A percentile compares a stretch with the other conserved stretches of the same genome.
Conservation (phyloP, 2,329 filamentous ascomycete species). For the Aspergillus chevalieri region DNA sequence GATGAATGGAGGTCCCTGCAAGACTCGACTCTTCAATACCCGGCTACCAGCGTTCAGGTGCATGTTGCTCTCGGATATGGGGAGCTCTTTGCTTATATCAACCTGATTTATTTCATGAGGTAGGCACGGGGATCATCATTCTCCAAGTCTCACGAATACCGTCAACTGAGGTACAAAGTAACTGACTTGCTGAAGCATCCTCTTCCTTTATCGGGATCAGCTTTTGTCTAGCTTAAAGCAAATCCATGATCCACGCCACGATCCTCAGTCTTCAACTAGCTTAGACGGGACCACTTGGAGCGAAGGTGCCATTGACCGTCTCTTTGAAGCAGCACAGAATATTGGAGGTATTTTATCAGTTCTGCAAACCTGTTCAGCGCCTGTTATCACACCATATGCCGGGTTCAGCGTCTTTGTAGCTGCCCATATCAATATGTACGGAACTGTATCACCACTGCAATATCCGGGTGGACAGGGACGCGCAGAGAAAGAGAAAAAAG, state of each 20-base stretch:
- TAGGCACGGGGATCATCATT: constrained; percentile 3
- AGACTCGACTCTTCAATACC: constrained; percentile 28
- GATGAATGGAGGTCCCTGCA: constrained; percentile 32
- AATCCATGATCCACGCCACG: constrained; percentile 10
- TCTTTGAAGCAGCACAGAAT: constrained; percentile 29
- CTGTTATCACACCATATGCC: constrained; percentile 32
- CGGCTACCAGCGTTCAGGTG: constrained; percentile 27
- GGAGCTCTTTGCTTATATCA: constrained; percentile 34
- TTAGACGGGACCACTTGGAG: constrained; percentile 5
- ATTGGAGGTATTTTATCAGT: constrained; percentile 26
- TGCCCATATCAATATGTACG: constrained; percentile 35
- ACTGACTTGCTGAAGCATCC: constrained; percentile 14
- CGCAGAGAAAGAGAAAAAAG: constrained; percentile 26
- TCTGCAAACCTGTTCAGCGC: constrained; percentile 24
- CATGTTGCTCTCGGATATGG: constrained; percentile 32
- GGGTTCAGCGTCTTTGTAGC: constrained; percentile 34
- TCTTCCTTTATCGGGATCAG: constrained; percentile 30
- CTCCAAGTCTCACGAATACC: background rate
- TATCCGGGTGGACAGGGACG: constrained; percentile 27
- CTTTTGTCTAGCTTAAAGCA: constrained; percentile 28
- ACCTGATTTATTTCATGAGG: constrained; percentile 34
- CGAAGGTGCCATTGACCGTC: constrained; percentile 21
- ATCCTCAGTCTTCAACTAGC: constrained; percentile 9
- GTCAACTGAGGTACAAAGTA: background rate
- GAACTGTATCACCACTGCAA: constrained; percentile 25